Base-by-base conservation (phyloP, 371 early-diverging fungal genomes). In the Mucor circinelloides region DNA sequence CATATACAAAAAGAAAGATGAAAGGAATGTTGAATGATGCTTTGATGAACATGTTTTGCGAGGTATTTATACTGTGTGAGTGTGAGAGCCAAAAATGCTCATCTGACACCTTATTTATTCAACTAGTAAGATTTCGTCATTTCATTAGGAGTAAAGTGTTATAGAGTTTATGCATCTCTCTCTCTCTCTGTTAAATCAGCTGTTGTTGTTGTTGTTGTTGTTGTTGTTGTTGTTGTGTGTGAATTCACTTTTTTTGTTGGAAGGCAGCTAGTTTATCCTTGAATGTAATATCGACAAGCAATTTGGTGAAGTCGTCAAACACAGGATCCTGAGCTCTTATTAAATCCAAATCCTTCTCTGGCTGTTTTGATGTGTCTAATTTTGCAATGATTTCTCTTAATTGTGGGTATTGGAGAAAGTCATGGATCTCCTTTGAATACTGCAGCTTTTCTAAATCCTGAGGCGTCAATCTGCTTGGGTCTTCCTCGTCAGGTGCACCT, bases 391-490 rank as follows among this genome's bases (percentile, higher is more conserved):
- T 42, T n/a, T 71, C 70, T 59, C 76, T 68, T 25, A 79, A 64
- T 19, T 75, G 69, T 28, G 77, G 71, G 31, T 79, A 57, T 25
- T 77, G 40, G 7, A 82, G 62, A 32, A 69, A 74, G n/a, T 74
- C 56, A 30, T 59, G 72, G n/a, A 82, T 54, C n/a, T 72, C 70
- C 31, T 77, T 67, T 17, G 82, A 77, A 31, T 75, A 71, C 2
- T 57, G 64, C 57, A 71, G 40, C 21, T 64, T 62, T n/a, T 34
- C 40, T 15, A 73, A 34, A 70, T 73, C 65, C 27, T 61, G 50
- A 32, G 65, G 48, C 42, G 65, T 72, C 23, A 79, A 54, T 23
- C 70, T 63, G 36, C 69, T 71, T 17, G 70, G 72, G n/a, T 76
- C 76, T 15, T 79, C 80, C 23, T 76, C 75, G 32, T 75, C 78